Percentiles rank a stretch among this genome's conserved stretches.
phyloP scores from a whole-genome alignment of 805 yeast genomes.

The Lipomyces sp. region DNA sequence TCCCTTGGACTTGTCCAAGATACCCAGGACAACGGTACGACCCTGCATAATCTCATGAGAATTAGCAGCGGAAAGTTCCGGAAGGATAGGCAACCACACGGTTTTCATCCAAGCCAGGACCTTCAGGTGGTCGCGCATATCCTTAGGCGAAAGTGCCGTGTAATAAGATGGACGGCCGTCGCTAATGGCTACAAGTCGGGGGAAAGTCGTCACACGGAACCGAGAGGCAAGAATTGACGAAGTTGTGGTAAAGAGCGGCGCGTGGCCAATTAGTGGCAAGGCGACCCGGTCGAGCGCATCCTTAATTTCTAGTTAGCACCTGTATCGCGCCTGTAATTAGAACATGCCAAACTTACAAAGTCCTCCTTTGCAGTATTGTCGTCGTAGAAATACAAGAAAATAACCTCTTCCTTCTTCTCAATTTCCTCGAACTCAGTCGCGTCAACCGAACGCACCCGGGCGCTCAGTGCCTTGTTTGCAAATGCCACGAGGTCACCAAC shows the following conservation, averaged over 20 bases:
- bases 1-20: constrained; percentile 43
- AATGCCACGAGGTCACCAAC: constrained; percentile 45
- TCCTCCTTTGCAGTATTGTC: constrained; percentile 48
- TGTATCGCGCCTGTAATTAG: neutral
- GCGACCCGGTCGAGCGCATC: constrained; percentile 46
- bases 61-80: constrained; percentile 47
- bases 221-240: constrained; percentile 41
- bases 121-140: constrained; percentile 43
- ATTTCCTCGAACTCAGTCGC: constrained; percentile 39
- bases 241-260: constrained; percentile 42
- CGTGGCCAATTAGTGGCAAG: constrained; percentile 44
- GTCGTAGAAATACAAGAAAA: constrained; percentile 50
- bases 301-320: constrained; percentile 8
- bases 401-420: constrained; percentile 40
- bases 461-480: constrained; percentile 44
- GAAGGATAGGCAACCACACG: constrained; percentile 46
- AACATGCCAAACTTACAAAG: constrained; percentile 37
- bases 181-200: constrained; percentile 44
- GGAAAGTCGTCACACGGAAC: constrained; percentile 42
- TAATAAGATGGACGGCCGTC: constrained; percentile 41
- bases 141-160: constrained; percentile 44
- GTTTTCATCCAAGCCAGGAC: constrained; percentile 44
- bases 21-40: constrained; percentile 43
- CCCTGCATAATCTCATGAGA: constrained; percentile 43
- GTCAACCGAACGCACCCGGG: constrained; percentile 42